A percentile compares a stretch with the other conserved stretches of the same genome.
Evolutionary conservation across 2,329 filamentous ascomycete species (phyloP).

Genomic region (Moelleriella libera): DNA sequence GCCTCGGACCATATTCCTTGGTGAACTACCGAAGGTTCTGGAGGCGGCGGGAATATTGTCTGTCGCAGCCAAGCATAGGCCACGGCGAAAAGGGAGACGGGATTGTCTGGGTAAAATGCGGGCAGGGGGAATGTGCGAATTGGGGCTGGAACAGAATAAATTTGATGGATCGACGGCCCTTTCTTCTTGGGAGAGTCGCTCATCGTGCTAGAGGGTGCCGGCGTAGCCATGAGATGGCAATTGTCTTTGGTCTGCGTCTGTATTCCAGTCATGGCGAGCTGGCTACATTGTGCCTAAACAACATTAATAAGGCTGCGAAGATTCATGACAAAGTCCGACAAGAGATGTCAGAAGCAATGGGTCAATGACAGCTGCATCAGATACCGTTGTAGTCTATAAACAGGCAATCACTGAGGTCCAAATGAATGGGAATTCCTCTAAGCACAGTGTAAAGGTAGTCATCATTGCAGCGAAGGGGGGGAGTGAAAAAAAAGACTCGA

Average conservation of each 20-base stretch:
- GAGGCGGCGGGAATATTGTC: conserved; percentile 49
- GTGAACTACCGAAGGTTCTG: conserved; percentile 51
- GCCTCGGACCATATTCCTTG: conserved; percentile 67
- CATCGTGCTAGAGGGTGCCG: conserved; percentile 4
- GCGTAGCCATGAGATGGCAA: conserved; percentile 6
- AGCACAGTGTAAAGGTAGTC: conserved; percentile 41
- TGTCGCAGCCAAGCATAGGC: conserved; percentile 65
- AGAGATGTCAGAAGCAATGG: background rate
- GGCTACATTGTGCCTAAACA: conserved; percentile 31
- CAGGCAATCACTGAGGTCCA: conserved; percentile 47
- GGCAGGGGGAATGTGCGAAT: conserved; percentile 74
- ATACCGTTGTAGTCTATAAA: conserved; percentile 96
- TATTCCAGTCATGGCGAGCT: conserved; percentile 27
- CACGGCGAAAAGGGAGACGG: conserved; percentile 72
- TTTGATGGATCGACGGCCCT: conserved; percentile 43
- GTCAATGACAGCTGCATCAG: conserved; percentile 44
- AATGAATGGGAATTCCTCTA: conserved; percentile 42
- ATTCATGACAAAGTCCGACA: background rate
- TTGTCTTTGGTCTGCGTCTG: conserved; percentile 10
- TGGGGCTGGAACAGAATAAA: conserved; percentile 72
- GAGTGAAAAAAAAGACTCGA: background rate
- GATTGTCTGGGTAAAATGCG: conserved; percentile 81
- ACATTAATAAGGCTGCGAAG: background rate
- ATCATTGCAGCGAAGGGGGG: conserved; percentile 32
- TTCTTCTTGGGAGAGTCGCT: conserved; percentile 13